Evolutionary conservation across 805 yeast species (phyloP).

Genomic region (Sungouiozyma ichnusensis): DNA sequence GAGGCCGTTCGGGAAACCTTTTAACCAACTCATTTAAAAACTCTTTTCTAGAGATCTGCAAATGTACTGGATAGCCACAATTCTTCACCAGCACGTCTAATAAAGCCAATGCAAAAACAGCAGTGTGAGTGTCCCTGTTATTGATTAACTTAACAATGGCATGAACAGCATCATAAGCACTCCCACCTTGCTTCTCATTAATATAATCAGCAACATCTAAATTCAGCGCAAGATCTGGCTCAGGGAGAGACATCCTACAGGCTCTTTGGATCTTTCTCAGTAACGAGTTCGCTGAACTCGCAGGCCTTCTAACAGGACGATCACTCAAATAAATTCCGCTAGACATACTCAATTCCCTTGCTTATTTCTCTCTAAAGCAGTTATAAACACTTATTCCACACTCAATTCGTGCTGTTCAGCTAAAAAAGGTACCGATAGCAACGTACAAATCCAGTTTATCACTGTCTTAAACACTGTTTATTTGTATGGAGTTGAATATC

Average conservation of each 20-base stretch:
- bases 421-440: too few relatives aligned
- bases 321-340: conserved; percentile 27
- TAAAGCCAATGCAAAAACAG: conserved; percentile 70
- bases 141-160: conserved; percentile 75
- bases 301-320: conserved; percentile 26
- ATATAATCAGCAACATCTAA: conserved; percentile 88
- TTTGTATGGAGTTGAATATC: too few relatives aligned
- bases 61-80: conserved; percentile 95
- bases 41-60: conserved; percentile 90
- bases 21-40: conserved; percentile 88
- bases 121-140: conserved; percentile 72
- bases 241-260: conserved; percentile 67
- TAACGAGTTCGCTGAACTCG: conserved; percentile 25
- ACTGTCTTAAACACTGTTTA: too few relatives aligned
- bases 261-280: conserved; percentile 56
- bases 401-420: too few relatives aligned
- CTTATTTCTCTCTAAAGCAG: neutral
- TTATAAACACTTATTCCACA: too few relatives aligned
- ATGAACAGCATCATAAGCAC: conserved; percentile 87
- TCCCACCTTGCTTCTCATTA: conserved; percentile 82
- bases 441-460: too few relatives aligned
- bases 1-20: conserved; percentile 91
- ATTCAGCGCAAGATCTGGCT: conserved; percentile 83
- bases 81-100: conserved; percentile 89
- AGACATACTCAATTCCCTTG: conserved; percentile 11